These are phyloP conservation scores for Fomitiporia mediterranea DNA, from an alignment of 1,284 basidiomycete species.

Conservation along the genomic window DNA sequence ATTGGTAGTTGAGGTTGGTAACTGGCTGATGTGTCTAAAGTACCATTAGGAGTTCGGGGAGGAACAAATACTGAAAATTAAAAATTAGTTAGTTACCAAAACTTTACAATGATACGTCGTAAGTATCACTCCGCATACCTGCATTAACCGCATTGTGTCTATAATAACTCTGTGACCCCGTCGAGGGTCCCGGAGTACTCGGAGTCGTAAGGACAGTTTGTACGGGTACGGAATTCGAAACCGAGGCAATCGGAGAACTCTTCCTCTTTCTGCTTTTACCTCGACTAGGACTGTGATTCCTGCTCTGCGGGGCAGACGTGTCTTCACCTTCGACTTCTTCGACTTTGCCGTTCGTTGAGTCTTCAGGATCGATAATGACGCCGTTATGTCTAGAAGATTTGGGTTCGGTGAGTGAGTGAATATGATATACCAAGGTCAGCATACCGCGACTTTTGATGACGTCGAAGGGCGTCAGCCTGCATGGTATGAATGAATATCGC, in stretches of 20 bases:
- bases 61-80: conserved; percentile 20
- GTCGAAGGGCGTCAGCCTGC: conserved; percentile 54
- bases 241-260: not conserved
- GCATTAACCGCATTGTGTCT: conserved; percentile 50
- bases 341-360: conserved; percentile 23
- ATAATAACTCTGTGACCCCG: conserved; percentile 54
- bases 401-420: conserved; percentile 2
- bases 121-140: conserved; percentile 26
- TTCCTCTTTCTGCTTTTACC: not conserved
- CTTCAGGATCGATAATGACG: conserved; percentile 51
- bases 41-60: conserved; percentile 32
- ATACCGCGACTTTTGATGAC: conserved; percentile 66
- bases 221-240: conserved; percentile 34
- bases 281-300: conserved; percentile 9
- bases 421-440: conserved; percentile 17
- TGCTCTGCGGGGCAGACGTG: conserved; percentile 25
- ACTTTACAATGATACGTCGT: conserved; percentile 23
- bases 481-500: conserved; percentile 19
- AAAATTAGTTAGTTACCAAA: conserved; percentile 5
- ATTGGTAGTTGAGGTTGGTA: conserved; percentile 43
- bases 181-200: conserved; percentile 29
- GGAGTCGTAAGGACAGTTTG: conserved; percentile 30
- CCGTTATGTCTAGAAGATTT: conserved; percentile 54
- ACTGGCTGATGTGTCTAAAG: conserved; percentile 30
- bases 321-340: conserved; percentile 33